Percentiles rank a stretch among this genome's conserved stretches.
Evolutionary conservation across 2,329 filamentous ascomycete genomes (phyloP).

Genomic region (Aspergillus ochraceoroseus): DNA sequence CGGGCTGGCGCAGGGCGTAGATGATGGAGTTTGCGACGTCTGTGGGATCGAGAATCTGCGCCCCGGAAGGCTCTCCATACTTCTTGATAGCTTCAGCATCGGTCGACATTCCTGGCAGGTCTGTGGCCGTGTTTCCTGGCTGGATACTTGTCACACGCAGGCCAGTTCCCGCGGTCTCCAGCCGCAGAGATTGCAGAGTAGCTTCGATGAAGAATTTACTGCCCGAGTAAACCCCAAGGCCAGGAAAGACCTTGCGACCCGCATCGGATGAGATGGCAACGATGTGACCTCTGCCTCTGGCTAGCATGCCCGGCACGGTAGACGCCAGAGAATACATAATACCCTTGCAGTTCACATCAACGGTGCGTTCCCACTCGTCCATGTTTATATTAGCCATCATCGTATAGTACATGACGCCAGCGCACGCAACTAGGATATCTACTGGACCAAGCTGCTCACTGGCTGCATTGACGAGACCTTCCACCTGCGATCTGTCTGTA

Average conservation of each 20-base stretch:
- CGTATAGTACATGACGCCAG: constrained; percentile 84
- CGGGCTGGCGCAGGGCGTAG: constrained; percentile 68
- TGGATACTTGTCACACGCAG: constrained; percentile 70
- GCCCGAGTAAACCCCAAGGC: constrained; percentile 74
- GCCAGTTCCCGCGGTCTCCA: constrained; percentile 71
- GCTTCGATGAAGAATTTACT: constrained; percentile 84
- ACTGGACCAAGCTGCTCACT: constrained; percentile 62
- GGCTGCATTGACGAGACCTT: constrained; percentile 58
- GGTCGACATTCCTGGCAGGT: constrained; percentile 68
- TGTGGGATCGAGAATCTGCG: constrained; percentile 66
- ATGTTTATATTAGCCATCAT: constrained; percentile 73
- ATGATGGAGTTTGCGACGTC: constrained; percentile 70
- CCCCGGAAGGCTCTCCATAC: constrained; percentile 69
- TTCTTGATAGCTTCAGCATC: constrained; percentile 73
- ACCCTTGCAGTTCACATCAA: constrained; percentile 83
- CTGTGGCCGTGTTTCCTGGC: constrained; percentile 71
- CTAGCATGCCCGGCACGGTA: constrained; percentile 66
- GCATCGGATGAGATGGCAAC: constrained; percentile 79
- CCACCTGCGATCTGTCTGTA: constrained; percentile 61
- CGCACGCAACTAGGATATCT: constrained; percentile 74
- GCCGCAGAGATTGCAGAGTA: constrained; percentile 66
- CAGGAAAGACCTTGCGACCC: constrained; percentile 75
- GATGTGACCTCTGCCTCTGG: constrained; percentile 64
- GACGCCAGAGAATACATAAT: constrained; percentile 67
- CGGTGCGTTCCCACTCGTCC: constrained; percentile 74